A percentile compares a stretch with the other conserved stretches of the same genome.
Evolutionary conservation across 1,284 basidiomycete species (phyloP).

Genomic region (Tylopilus microsporus): DNA sequence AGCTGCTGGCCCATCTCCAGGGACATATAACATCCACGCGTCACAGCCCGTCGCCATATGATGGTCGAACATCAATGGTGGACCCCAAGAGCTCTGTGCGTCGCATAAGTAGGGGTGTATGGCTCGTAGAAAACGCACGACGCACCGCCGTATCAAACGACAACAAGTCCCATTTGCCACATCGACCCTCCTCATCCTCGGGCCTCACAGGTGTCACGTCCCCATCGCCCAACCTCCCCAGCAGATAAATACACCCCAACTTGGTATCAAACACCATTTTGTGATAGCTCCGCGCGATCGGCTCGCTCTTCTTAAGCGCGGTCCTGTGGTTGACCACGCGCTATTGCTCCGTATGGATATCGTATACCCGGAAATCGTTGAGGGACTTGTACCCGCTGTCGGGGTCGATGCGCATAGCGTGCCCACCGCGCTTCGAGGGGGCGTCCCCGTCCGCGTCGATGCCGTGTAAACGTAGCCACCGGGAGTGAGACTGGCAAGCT

Average conservation of each 20-base stretch:
- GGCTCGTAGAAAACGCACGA: not conserved
- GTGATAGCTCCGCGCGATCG: conserved; percentile 71
- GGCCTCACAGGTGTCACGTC: conserved; percentile 36
- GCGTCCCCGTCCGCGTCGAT: conserved; percentile 59
- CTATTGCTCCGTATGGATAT: conserved; percentile 61
- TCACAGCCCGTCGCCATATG: conserved; percentile 76
- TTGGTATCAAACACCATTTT: conserved; percentile 76
- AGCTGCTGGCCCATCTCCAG: too few relatives aligned
- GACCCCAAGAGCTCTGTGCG: conserved; percentile 57
- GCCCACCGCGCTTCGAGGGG: conserved; percentile 67
- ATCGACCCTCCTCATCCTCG: conserved; percentile 33
- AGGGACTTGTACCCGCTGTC: conserved; percentile 61
- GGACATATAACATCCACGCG: conserved; percentile 65
- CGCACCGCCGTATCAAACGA: conserved; percentile 60
- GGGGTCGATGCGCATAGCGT: conserved; percentile 77
- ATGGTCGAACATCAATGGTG: conserved; percentile 75
- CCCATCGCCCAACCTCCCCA: conserved; percentile 49
- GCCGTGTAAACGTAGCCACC: conserved; percentile 47
- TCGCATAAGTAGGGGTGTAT: not conserved
- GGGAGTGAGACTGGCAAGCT: conserved; percentile 45
- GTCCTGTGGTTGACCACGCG: conserved; percentile 55
- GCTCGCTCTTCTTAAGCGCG: conserved; percentile 56
- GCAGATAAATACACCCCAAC: conserved; percentile 68
- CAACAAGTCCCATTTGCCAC: conserved; percentile 65
- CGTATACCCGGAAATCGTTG: conserved; percentile 79